Evolutionary conservation across 768 basidiomycete species (phyloP).

Genomic region (Leucogyrophana mollusca): DNA sequence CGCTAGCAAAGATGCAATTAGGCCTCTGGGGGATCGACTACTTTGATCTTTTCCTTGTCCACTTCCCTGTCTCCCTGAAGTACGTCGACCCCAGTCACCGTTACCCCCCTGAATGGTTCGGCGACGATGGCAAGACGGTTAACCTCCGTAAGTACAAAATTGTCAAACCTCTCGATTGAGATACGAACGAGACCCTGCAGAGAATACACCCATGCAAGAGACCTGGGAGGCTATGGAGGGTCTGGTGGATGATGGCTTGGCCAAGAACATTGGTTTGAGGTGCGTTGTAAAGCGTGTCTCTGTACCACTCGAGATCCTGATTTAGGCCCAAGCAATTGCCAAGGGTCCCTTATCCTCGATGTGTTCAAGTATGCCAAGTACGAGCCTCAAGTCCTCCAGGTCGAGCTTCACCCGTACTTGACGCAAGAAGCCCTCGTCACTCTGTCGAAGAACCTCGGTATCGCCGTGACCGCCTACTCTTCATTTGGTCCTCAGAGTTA

Average conservation of each 20-base stretch:
- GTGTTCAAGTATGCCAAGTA: slow-evolving; percentile 75
- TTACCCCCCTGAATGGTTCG: slow-evolving; percentile 84
- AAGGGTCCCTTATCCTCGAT: slow-evolving; percentile 70
- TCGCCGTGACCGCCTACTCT: slow-evolving; percentile 56
- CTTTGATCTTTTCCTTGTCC: slow-evolving; percentile 79
- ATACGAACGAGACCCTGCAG: slow-evolving; percentile 26
- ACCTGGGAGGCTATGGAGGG: slow-evolving; percentile 86
- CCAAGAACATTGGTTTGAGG: slow-evolving; percentile 81
- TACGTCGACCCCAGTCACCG: slow-evolving; percentile 76
- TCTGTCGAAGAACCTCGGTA: slow-evolving; percentile 41
- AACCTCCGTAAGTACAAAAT: slow-evolving; percentile 48
- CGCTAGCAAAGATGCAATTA: slow-evolving; percentile 61
- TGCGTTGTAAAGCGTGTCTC: slow-evolving; percentile 22
- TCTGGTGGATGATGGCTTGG: slow-evolving; percentile 67
- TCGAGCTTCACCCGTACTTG: slow-evolving; percentile 60
- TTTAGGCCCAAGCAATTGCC: slow-evolving; percentile 57
- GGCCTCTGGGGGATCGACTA: slow-evolving; percentile 82
- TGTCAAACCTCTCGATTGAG: background rate
- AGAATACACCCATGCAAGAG: slow-evolving; percentile 71
- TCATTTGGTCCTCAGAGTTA: slow-evolving; percentile 56
- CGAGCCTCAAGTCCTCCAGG: slow-evolving; percentile 55
- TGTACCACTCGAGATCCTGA: background rate
- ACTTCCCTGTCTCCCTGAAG: slow-evolving; percentile 81
- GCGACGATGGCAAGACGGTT: slow-evolving; percentile 63
- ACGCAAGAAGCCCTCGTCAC: slow-evolving; percentile 46